Percentiles rank a stretch among this genome's conserved stretches.
phyloP scores from a whole-genome alignment of 83 land plant species.

The Thuja plicata region DNA sequence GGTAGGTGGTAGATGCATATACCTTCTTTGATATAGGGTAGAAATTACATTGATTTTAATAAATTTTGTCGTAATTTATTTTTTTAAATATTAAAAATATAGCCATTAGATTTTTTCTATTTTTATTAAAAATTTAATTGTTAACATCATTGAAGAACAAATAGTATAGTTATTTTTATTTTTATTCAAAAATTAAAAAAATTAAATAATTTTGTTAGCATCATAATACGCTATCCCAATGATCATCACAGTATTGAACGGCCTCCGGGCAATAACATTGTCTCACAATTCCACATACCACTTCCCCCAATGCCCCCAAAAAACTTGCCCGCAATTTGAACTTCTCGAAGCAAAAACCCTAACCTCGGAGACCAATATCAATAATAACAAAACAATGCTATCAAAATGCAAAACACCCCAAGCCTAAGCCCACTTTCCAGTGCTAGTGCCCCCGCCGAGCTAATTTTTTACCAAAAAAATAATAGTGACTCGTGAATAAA shows the following conservation, averaged over 20 bases:
- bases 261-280: not conserved
- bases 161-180: no score
- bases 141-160: no score
- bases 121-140: no score
- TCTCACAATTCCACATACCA: not conserved
- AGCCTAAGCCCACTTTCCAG: slow-evolving; percentile 6
- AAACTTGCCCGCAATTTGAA: not conserved
- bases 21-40: no score
- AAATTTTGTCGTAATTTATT: no score
- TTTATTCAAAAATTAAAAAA: no score
- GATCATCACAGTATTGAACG: not conserved
- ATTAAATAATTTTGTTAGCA: no score
- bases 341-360: not conserved
- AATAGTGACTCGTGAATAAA: not conserved
- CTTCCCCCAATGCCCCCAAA: not conserved
- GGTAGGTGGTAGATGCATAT: no score
- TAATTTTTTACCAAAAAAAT: not conserved
- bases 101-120: no score
- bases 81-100: no score
- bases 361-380: not conserved
- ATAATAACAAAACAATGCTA: not conserved
- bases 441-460: slow-evolving; percentile 6
- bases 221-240: not conserved
- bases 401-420: not conserved
- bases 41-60: no score